Evolutionary conservation across 2,329 filamentous ascomycete species (phyloP).

Genomic region (Diaporthe citriasiana): DNA sequence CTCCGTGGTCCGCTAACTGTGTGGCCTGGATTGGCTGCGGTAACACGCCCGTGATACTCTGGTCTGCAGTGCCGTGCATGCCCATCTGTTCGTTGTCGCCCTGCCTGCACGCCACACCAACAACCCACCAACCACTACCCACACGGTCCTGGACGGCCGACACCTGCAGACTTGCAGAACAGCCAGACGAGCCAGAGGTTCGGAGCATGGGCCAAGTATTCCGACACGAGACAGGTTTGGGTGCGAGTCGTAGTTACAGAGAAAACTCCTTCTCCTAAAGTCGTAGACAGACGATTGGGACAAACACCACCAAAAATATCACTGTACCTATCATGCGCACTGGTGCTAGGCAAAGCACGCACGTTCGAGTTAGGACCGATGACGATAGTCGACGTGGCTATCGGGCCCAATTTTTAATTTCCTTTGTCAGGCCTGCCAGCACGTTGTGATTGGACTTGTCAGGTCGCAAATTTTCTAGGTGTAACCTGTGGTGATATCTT

Average conservation of each 20-base stretch:
- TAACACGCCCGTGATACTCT: constrained; percentile 20
- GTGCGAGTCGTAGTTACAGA: constrained; percentile 23
- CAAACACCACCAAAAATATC: background rate
- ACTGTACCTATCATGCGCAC: background rate
- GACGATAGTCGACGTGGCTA: constrained; percentile 30
- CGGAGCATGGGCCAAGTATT: constrained; percentile 28
- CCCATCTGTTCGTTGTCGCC: background rate
- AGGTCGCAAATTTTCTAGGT: constrained; percentile 35
- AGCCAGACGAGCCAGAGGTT: background rate
- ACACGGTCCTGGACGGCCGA: background rate
- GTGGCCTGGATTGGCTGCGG: constrained; percentile 28
- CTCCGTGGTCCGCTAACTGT: constrained; percentile 24
- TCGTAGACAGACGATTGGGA: background rate
- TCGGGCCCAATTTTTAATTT: constrained; percentile 40
- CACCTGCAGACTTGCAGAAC: background rate
- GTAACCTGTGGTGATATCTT: constrained; percentile 40
- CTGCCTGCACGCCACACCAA: background rate
- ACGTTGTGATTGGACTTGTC: constrained; percentile 32
- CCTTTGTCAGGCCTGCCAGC: constrained; percentile 35
- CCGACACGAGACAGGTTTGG: constrained; percentile 33
- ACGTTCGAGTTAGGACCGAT: constrained; percentile 11
- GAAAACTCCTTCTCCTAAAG: background rate
- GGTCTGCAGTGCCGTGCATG: constrained; percentile 19
- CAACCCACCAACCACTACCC: background rate
- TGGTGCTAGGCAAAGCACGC: background rate